phyloP scores from a whole-genome alignment of 768 basidiomycete genomes.

The Leccinum longicurvipes region DNA sequence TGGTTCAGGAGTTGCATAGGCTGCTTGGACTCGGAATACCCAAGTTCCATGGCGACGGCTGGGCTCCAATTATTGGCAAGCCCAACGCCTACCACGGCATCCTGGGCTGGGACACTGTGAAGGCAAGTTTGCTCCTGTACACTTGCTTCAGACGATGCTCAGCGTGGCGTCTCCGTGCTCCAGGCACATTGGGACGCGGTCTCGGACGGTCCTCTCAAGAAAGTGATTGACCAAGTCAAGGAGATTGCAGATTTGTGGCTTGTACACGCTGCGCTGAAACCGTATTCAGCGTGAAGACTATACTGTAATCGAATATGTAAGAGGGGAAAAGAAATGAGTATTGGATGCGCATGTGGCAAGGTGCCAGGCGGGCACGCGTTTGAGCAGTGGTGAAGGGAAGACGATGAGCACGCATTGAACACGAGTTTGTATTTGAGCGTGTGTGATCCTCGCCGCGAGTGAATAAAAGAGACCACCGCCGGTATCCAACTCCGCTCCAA shows the following conservation, averaged over 20 bases:
- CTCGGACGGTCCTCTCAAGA: conserved; percentile 24
- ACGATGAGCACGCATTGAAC: conserved; percentile 31
- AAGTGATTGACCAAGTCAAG: conserved; percentile 25
- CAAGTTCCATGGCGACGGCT: conserved; percentile 30
- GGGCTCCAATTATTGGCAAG: conserved; percentile 21
- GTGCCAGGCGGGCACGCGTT: conserved; percentile 10
- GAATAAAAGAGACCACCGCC: conserved; percentile 29
- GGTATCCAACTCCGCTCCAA: conserved; percentile 34
- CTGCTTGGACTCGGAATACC: conserved; percentile 16
- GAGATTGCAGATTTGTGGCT: conserved; percentile 29
- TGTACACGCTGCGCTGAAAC: conserved; percentile 29
- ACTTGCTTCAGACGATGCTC: background rate
- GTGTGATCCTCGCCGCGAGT: conserved; percentile 33
- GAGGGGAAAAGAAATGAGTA: background rate
- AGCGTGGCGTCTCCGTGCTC: background rate
- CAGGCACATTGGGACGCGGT: conserved; percentile 38
- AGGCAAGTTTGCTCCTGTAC: conserved; percentile 18
- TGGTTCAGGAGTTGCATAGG: conserved; percentile 23
- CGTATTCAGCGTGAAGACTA: conserved; percentile 1
- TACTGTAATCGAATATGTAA: background rate
- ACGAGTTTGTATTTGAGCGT: conserved; percentile 30
- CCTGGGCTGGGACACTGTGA: conserved; percentile 37
- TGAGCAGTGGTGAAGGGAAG: background rate
- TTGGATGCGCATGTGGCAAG: conserved; percentile 1
- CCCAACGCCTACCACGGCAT: conserved; percentile 26